These are phyloP conservation scores for Kluyveromyces nonfermentans DNA, from an alignment of 805 yeast species.

Conservation along the genomic window DNA sequence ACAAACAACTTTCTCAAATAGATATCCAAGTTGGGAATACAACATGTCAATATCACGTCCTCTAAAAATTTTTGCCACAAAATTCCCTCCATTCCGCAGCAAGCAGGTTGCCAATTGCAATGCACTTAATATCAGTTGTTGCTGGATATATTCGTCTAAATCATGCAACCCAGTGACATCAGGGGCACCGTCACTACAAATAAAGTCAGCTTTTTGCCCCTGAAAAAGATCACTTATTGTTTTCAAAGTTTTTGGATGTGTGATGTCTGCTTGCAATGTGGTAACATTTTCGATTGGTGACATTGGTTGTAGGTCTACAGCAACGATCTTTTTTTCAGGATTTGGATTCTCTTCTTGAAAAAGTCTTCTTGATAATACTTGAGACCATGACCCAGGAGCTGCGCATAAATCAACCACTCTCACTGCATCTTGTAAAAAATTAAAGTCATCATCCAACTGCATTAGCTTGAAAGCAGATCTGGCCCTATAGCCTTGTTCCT, in stretches of 20 bases:
- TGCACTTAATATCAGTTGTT: constrained; percentile 86
- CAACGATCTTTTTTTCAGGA: constrained; percentile 47
- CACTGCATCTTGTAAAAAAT: constrained; percentile 59
- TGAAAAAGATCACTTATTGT: constrained; percentile 73
- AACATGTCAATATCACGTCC: constrained; percentile 92
- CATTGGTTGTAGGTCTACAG: constrained; percentile 97
- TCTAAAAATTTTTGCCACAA: constrained; percentile 93
- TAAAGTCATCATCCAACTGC: constrained; percentile 85
- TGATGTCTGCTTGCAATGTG: constrained; percentile 91
- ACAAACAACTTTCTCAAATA: constrained; percentile 82
- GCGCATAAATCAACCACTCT: constrained; percentile 96
- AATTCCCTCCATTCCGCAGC: constrained; percentile 80
- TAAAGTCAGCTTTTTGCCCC: constrained; percentile 90
- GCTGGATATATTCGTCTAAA: constrained; percentile 93
- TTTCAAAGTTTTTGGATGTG: constrained; percentile 83
- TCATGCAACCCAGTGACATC: constrained; percentile 98
- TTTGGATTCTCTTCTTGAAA: constrained; percentile 32
- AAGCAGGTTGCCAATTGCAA: constrained; percentile 85
- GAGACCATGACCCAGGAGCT: constrained; percentile 98
- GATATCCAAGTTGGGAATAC: constrained; percentile 81
- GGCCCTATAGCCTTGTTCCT: constrained; percentile 97
- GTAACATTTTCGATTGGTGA: constrained; percentile 89
- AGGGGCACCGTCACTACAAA: constrained; percentile 97
- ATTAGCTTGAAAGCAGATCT: constrained; percentile 90
- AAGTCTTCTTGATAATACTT: constrained; percentile 71